Evolutionary conservation across 2,329 filamentous ascomycete species (phyloP).

Genomic region (Diaporthe vexans): DNA sequence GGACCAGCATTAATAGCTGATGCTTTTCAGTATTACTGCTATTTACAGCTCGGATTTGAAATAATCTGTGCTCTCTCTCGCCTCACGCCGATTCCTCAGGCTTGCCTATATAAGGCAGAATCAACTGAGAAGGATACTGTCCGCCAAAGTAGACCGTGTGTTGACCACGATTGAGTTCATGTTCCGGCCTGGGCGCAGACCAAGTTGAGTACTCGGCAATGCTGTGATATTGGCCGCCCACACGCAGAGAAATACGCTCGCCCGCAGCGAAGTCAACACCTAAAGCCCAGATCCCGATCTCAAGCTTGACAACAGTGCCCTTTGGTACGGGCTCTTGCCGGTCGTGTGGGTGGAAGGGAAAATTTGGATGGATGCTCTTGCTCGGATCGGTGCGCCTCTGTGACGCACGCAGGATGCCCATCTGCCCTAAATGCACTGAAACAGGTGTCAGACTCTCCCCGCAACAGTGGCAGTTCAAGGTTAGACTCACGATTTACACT

Average conservation of each 20-base stretch:
- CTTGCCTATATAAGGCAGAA: slow-evolving; percentile 11
- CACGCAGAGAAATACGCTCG: slow-evolving; percentile 49
- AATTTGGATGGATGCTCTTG: slow-evolving; percentile 50
- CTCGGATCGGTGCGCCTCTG: slow-evolving; percentile 55
- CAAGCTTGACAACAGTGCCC: slow-evolving; percentile 58
- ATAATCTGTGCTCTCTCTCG: not conserved
- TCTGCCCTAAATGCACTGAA: slow-evolving; percentile 55
- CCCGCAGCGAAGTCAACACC: slow-evolving; percentile 61
- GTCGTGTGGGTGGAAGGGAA: slow-evolving; percentile 55
- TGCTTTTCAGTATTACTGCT: not conserved
- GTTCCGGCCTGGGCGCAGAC: slow-evolving; percentile 54
- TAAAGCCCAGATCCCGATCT: slow-evolving; percentile 63
- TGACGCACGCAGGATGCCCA: slow-evolving; percentile 60
- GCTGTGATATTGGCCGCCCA: slow-evolving; percentile 52
- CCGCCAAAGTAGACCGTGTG: slow-evolving; percentile 56
- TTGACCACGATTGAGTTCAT: slow-evolving; percentile 56
- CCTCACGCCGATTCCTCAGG: not conserved
- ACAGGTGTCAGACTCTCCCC: not conserved
- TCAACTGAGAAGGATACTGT: slow-evolving; percentile 45
- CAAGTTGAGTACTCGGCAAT: slow-evolving; percentile 57
- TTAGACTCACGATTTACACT: slow-evolving; percentile 50
- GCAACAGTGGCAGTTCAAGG: not conserved
- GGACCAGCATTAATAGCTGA: not conserved
- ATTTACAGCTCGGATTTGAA: not conserved
- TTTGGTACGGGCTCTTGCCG: slow-evolving; percentile 55